Percentiles rank a stretch among this genome's conserved stretches.
Conservation (phyloP, 164 flowering plant genomes). For the Santalum album region DNA sequence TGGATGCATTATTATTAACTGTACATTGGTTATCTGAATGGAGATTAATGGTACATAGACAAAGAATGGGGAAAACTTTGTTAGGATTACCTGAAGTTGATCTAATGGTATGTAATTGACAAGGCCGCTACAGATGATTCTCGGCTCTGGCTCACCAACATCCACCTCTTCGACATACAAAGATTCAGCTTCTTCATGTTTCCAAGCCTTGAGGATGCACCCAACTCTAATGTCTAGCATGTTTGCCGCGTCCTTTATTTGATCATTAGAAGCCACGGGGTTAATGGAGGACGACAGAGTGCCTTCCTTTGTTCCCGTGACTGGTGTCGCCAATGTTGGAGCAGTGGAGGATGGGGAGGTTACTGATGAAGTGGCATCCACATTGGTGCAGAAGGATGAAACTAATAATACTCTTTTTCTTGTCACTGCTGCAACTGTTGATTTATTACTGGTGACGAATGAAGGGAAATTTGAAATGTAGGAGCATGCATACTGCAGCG, state of each 20-base stretch:
- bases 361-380: background rate
- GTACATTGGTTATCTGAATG: too few relatives aligned
- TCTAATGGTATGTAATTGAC: constrained; percentile 69
- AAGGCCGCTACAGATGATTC: constrained; percentile 89
- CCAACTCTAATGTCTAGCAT: constrained; percentile 83
- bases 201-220: constrained; percentile 58
- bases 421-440: background rate
- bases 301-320: background rate
- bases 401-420: too few relatives aligned
- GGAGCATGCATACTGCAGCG: too few relatives aligned
- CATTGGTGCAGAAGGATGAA: background rate
- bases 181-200: constrained; percentile 86
- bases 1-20: too few relatives aligned
- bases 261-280: background rate
- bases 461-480: background rate
- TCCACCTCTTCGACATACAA: constrained; percentile 97
- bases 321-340: background rate
- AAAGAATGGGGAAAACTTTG: too few relatives aligned
- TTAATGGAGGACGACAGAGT: background rate
- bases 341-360: background rate
- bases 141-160: constrained; percentile 72
- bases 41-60: too few relatives aligned
- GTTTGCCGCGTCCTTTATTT: constrained; percentile 37
- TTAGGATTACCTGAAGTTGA: constrained; percentile 50
- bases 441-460: background rate